Conservation (phyloP, 192 early-diverging fungal species). For the Diversispora epigaea region DNA sequence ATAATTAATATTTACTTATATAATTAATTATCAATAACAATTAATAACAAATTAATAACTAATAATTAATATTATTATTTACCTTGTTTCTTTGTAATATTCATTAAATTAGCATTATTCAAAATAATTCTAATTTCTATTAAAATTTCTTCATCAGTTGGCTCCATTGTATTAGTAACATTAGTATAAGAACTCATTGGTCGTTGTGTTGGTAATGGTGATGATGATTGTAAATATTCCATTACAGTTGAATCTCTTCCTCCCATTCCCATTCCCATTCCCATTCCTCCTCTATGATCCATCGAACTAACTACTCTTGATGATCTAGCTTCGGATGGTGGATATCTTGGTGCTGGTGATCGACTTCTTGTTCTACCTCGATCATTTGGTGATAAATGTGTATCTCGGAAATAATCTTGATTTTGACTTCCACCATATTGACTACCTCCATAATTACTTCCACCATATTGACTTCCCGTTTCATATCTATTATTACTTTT, state of each 20-base stretch:
- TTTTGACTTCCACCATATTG: neutral
- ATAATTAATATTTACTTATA: neutral
- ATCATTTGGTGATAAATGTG: slow-evolving; percentile 20
- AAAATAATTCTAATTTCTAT: slow-evolving; percentile 75
- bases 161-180: slow-evolving; percentile 33
- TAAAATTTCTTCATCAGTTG: slow-evolving; percentile 69
- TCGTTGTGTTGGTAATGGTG: neutral
- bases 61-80: slow-evolving; percentile 9
- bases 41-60: neutral
- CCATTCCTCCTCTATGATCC: slow-evolving; percentile 8
- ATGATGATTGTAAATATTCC: neutral
- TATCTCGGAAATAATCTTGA: slow-evolving; percentile 35
- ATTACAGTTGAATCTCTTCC: neutral
- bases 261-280: slow-evolving; percentile 30
- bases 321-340: slow-evolving; percentile 6
- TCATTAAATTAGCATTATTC: slow-evolving; percentile 89
- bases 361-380: neutral
- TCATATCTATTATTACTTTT: neutral
- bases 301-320: slow-evolving; percentile 6
- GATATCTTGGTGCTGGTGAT: slow-evolving; percentile 18
- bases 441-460: slow-evolving; percentile 26
- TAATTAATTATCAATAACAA: neutral
- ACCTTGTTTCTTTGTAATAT: slow-evolving; percentile 97
- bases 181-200: slow-evolving; percentile 18
- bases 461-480: slow-evolving; percentile 28